Evolutionary conservation across 2,329 filamentous ascomycete genomes (phyloP), one percentile per base, ranked within the genome.

Genomic region (Pseudopithomyces chartarum): DNA sequence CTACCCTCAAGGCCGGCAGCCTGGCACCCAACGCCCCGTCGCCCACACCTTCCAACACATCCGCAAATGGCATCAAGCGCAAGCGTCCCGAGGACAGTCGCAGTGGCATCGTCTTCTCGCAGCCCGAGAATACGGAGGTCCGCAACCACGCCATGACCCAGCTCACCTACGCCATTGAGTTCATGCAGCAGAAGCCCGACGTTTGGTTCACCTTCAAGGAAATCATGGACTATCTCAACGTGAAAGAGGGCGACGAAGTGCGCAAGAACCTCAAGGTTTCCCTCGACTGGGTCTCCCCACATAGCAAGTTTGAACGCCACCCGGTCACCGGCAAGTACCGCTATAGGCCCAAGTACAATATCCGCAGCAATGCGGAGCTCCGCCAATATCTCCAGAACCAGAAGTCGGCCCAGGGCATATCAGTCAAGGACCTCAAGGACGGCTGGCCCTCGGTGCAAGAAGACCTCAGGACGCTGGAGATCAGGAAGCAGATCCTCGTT

Each of bases 401-500:
- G 77, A 87, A 86, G 51, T 92, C 92, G 57, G 90, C 91, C 1
- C 87, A 89, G 62, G 92, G 91, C 12, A 85, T 98, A 53, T 84
- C 84, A 36, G 91, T 98, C 60, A 92, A 92, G 74, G 92, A 97
- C 68, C 84, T 99, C 59, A 96, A 97, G 78, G 95, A 99, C 73
- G 95, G 95, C 61, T 99, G 95, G 95, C 87, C 89, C 22, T 88
- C 89, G 67, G 96, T 92, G 69, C 87, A 93, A 58, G 85, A 89
- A 19, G 85, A 90, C 10, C 90, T 99, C 73, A 85, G 90, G 60
- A 82, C 85, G 64, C 83, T 99, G 50, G 94, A 97, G 79, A 78
- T 78, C 39, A 85, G 90, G 73, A 89, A 93, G 70, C 89, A 89
- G 75, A 83, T 98, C 44, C 83, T 98, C 34, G 91, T 97, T 6